Base-by-base conservation (phyloP, 371 early-diverging fungal species). In the Entomophthora muscae region DNA sequence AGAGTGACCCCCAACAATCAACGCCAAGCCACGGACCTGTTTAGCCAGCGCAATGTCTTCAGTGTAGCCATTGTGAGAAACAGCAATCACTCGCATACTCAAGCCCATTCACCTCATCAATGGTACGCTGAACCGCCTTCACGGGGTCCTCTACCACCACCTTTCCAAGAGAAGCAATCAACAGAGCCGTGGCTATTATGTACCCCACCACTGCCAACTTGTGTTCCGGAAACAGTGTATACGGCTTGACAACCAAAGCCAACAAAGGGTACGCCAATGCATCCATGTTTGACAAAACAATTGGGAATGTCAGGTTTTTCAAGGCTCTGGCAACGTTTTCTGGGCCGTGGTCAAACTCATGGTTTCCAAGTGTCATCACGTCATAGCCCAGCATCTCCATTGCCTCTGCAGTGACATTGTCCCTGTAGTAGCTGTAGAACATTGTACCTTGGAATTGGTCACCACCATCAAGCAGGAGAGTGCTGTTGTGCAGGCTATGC, bases 1-100 rank as follows among this genome's bases (percentile, higher is more conserved):
- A 10, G 82, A 78, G 67, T 88, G 87, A 22, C 85, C 88, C 32
- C 88, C 88, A 22, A 87, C 79, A 64, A 86, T 82, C 33, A 83
- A 66, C 23, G 73, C 66, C 22, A 81, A 26, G 2, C 84, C 82
- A 24, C 68, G 68, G 10, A 76, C 72, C 1, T 71, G 71, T 53
- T 67, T 68, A 0, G 88, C 88, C 58, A 88, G 62, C 24, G 73
- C 72, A 69, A 72, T 68, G 66, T 88, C 88, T 1, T 71, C 72
- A 21, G 64, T 68, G 66, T 85, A 87, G 3, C 88, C 88, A 61
- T 82, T 78, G 66, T 88, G 88, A 10, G 84, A 84, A 3, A 88
- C 52, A 1, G 76, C 75, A 10, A 88, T 69, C 57, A 88, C 74
- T 13, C 80, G 74, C 58, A 76, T 85, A 75, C 33, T 85, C 88